Base-by-base conservation (phyloP, 352 stramenopile species). In the Globisporangium iwayamae region DNA sequence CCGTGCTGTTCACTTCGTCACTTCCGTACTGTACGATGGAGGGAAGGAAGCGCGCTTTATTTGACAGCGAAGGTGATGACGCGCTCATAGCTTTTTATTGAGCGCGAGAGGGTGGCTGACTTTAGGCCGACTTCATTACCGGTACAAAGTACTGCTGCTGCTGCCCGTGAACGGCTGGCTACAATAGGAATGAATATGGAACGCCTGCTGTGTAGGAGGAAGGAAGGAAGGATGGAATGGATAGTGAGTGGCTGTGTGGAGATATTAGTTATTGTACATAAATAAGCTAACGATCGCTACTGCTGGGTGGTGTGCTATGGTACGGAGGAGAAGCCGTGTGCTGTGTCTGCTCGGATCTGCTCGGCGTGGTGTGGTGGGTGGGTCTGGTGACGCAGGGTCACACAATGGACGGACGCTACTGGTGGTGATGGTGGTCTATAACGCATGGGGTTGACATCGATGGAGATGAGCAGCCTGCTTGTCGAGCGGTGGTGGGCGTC, bases 181-280 rank as follows among this genome's bases (percentile, higher is more conserved):
- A 34, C n/a, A 20, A 22, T 50, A 3, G 34, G 11, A 51, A 20
- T 45, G 38, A 60, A 38, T 11, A 43, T 41, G 18, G 11, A 25
- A 43, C 10, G 50, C 25, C 7, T 20, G 52, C 6, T 7, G 16
- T 56, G 25, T 56, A 50, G 46, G 39, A 30, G 28, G 55, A 39
- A 51, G 16, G 36, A 25, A 28, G 25, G 25, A 28, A 28, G 25
- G 1, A 59, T n/a, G 10, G 20, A 9, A 34, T 13, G 32, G 22
- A 48, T n/a, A 13, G n/a, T 32, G 20, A 52, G 4, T 8, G 53
- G 11, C 25, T 58, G 9, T 16, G 25, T 57, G 56, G 56, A 41
- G 56, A 53, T 62, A 62, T 62, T 62, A 62, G 56, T 62, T 62
- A 62, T 54, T 62, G 30, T 62, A 62, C 56, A 62, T 62, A 62